These are phyloP conservation scores for Exobasidium rhododendri DNA, from an alignment of 1,284 basidiomycete genomes.

Conservation along the genomic window DNA sequence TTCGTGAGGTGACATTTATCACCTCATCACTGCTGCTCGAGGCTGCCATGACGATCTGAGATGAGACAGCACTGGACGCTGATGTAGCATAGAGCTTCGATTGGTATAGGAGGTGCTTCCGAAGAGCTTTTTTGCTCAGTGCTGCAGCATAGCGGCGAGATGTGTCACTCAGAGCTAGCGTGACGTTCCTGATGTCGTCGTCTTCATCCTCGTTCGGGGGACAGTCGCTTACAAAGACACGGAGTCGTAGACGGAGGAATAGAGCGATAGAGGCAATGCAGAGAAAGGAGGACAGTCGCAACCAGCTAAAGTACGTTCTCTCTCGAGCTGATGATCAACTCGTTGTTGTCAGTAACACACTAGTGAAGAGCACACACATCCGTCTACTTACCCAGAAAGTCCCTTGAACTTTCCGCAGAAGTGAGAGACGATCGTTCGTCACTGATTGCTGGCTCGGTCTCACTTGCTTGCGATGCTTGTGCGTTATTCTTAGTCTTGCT, in stretches of 20 bases:
- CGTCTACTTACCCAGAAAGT: constrained; percentile 4
- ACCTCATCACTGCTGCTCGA: neutral
- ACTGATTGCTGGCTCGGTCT: too few relatives aligned
- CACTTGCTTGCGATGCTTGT: too few relatives aligned
- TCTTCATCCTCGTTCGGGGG: too few relatives aligned
- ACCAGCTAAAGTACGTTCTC: constrained; percentile 11
- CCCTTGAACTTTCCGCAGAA: constrained; percentile 9
- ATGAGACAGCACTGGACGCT: neutral
- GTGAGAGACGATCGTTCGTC: neutral
- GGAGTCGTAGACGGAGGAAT: constrained; percentile 4
- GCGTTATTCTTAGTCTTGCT: too few relatives aligned
- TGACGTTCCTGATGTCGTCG: too few relatives aligned
- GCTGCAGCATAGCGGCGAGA: too few relatives aligned
- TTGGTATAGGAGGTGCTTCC: neutral
- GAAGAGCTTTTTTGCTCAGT: neutral
- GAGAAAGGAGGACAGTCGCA: constrained; percentile 7
- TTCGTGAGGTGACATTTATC: too few relatives aligned
- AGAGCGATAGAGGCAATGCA: constrained; percentile 1
- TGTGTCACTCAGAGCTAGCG: neutral
- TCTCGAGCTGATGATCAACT: too few relatives aligned
- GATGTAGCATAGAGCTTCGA: neutral
- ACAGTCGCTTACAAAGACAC: neutral
- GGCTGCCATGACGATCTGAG: neutral
- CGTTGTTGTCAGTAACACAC: too few relatives aligned
- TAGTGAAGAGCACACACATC: too few relatives aligned